Evolutionary conservation across 169 alveolate genomes (phyloP).

Genomic region (Babesia divergens): DNA sequence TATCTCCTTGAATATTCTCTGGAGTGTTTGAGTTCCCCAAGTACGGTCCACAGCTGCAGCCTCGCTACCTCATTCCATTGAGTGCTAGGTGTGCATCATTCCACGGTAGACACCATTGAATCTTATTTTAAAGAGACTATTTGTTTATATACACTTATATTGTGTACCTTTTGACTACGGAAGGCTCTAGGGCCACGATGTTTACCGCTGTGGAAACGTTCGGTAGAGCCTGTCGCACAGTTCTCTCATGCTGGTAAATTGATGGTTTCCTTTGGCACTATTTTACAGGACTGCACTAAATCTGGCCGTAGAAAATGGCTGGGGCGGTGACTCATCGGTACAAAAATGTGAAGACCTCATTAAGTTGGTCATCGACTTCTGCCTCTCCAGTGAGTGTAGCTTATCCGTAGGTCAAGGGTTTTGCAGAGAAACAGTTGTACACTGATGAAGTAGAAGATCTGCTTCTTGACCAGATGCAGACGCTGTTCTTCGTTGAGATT

Average conservation of each 20-base stretch:
- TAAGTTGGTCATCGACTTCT: conserved; percentile 33
- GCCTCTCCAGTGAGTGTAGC: conserved; percentile 28
- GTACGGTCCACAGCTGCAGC: too few species aligned
- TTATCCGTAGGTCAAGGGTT: background rate
- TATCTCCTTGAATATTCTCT: too few species aligned
- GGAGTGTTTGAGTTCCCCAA: too few species aligned
- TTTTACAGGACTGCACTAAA: conserved; percentile 65
- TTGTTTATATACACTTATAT: too few species aligned
- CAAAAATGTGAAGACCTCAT: conserved; percentile 30
- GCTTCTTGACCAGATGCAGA: conserved; percentile 34
- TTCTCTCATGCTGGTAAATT: conserved; percentile 60
- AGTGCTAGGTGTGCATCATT: too few species aligned
- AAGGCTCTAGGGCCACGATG: too few species aligned
- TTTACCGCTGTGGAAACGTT: conserved; percentile 21
- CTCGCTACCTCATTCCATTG: too few species aligned
- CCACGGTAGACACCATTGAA: too few species aligned
- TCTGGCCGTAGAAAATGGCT: conserved; percentile 58
- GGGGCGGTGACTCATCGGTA: conserved; percentile 55
- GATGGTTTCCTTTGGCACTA: background rate
- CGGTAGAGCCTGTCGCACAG: conserved; percentile 38
- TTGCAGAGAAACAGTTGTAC: conserved; percentile 37
- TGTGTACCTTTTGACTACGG: too few species aligned
- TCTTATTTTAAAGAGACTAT: too few species aligned
- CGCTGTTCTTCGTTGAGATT: conserved; percentile 37
- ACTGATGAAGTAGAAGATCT: conserved; percentile 57